phyloP scores from a whole-genome alignment of 2,329 filamentous ascomycete species.

The Xylaria sp. region DNA sequence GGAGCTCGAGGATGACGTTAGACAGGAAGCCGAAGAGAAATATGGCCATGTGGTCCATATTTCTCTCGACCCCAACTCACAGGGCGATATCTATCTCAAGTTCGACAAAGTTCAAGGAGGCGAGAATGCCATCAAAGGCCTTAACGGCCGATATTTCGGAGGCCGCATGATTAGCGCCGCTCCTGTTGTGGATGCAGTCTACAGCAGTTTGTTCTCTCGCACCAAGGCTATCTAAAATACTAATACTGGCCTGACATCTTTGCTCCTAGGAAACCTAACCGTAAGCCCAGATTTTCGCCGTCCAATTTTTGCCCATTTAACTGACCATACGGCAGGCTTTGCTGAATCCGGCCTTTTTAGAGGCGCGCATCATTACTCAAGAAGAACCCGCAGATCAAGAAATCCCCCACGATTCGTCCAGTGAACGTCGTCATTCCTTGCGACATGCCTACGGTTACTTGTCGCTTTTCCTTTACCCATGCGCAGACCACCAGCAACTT shows the following conservation, averaged over 20 bases:
- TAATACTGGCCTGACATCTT: constrained; percentile 47
- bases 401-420: constrained; percentile 12
- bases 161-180: constrained; percentile 88
- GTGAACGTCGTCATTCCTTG: constrained; percentile 22
- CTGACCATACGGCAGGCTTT: constrained; percentile 6
- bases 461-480: constrained; percentile 20
- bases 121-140: constrained; percentile 94
- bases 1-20: constrained; percentile 89
- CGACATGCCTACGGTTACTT: constrained; percentile 20
- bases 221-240: constrained; percentile 71
- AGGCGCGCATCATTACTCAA: constrained; percentile 9
- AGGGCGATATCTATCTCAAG: constrained; percentile 97
- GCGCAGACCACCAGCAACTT: constrained; percentile 21
- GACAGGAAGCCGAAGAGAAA: constrained; percentile 85
- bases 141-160: constrained; percentile 95
- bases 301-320: neutral
- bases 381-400: constrained; percentile 13
- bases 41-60: constrained; percentile 99
- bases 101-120: constrained; percentile 93
- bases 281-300: constrained; percentile 18
- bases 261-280: constrained; percentile 43
- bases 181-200: constrained; percentile 96
- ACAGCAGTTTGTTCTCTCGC: constrained; percentile 91
- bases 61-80: constrained; percentile 84
- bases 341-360: constrained; percentile 7